Evolutionary conservation across 441 rosid genomes (phyloP).

Genomic region (Populus tomentosa): DNA sequence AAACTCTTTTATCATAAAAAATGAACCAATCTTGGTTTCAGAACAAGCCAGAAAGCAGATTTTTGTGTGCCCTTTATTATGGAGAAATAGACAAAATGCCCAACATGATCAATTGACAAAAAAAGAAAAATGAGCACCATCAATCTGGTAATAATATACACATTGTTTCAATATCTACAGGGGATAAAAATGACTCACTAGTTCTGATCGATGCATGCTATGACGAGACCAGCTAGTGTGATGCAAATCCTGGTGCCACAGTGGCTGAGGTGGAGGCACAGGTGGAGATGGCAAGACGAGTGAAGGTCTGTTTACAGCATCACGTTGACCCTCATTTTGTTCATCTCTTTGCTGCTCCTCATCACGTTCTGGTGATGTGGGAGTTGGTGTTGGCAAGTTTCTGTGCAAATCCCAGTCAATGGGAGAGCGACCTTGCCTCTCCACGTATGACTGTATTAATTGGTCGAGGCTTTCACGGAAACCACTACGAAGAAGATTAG

Average conservation of each 20-base stretch:
- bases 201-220: constrained; percentile 79
- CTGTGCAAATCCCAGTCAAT: constrained; percentile 80
- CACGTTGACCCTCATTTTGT: constrained; percentile 45
- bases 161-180: background rate
- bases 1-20: background rate
- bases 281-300: constrained; percentile 72
- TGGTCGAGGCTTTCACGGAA: constrained; percentile 94
- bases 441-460: constrained; percentile 73
- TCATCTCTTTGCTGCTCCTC: constrained; percentile 60
- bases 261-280: constrained; percentile 87
- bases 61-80: background rate
- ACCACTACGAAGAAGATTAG: constrained; percentile 84
- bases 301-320: constrained; percentile 52
- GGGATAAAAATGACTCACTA: constrained; percentile 43
- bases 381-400: constrained; percentile 53
- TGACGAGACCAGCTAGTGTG: constrained; percentile 89
- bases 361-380: constrained; percentile 51
- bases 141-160: background rate
- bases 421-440: constrained; percentile 73
- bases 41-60: background rate
- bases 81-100: background rate
- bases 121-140: background rate
- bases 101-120: background rate
- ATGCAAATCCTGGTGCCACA: constrained; percentile 90
- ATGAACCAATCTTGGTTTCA: background rate